phyloP scores from a whole-genome alignment of 2,329 filamentous ascomycete species.

The Exophiala mesophila region DNA sequence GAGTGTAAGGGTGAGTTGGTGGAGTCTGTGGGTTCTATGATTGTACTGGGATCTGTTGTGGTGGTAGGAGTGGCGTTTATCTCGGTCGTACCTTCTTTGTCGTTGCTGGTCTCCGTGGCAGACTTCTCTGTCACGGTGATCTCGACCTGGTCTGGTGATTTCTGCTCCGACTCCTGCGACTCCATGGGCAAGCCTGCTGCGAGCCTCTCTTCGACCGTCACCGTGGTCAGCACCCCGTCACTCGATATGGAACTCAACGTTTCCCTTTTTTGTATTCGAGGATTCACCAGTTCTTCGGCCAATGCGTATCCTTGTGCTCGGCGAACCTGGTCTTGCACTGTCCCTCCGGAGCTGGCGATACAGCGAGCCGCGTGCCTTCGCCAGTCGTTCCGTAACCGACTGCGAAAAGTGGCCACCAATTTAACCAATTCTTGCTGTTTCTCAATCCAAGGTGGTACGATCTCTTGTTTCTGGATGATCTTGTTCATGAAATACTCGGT shows the following conservation, averaged over 20 bases:
- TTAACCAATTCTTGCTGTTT: constrained; percentile 87
- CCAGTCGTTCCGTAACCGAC: constrained; percentile 76
- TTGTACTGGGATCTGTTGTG: no score
- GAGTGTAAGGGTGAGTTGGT: constrained; percentile 3
- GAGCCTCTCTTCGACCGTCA: constrained; percentile 35
- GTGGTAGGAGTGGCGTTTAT: constrained; percentile 6
- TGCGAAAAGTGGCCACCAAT: constrained; percentile 65
- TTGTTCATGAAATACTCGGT: constrained; percentile 99
- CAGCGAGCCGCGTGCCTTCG: constrained; percentile 71
- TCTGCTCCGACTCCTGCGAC: neutral
- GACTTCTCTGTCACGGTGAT: constrained; percentile 29
- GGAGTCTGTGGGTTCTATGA: no score
- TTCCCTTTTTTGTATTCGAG: constrained; percentile 40
- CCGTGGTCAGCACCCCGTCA: constrained; percentile 40
- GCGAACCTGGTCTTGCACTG: constrained; percentile 65
- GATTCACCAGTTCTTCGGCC: constrained; percentile 54
- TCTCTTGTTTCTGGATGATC: constrained; percentile 93
- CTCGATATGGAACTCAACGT: constrained; percentile 40
- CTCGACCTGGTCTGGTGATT: constrained; percentile 14
- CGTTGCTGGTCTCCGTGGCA: neutral
- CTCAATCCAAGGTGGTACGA: constrained; percentile 97
- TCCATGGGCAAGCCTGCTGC: constrained; percentile 14
- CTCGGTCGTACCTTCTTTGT: neutral
- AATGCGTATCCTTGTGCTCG: constrained; percentile 68
- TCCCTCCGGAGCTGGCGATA: constrained; percentile 73